phyloP scores from a whole-genome alignment of 495 filamentous ascomycete genomes.

The Paragyromitra xinjiangensis region DNA sequence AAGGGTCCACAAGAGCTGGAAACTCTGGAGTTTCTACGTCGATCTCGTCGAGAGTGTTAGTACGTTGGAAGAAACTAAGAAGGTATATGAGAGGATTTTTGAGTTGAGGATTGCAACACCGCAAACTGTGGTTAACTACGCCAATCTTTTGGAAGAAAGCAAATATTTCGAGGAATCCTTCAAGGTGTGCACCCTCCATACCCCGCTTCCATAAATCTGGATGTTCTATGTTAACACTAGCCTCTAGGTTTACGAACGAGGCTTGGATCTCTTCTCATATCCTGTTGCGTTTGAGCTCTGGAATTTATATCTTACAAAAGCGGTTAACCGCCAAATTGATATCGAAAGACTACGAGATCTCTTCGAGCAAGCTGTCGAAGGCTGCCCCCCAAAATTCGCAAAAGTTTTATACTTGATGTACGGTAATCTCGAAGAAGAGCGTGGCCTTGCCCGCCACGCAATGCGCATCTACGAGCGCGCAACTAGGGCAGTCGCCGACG shows the following conservation, averaged over 20 bases:
- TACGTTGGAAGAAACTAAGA: constrained; percentile 89
- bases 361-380: constrained; percentile 96
- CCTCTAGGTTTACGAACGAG: constrained; percentile 81
- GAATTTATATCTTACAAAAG: constrained; percentile 98
- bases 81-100: constrained; percentile 96
- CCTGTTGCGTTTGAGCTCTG: constrained; percentile 98
- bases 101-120: constrained; percentile 97
- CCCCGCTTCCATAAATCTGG: neutral
- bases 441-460: constrained; percentile 93
- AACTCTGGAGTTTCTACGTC: constrained; percentile 99
- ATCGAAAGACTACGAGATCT: constrained; percentile 95
- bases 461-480: constrained; percentile 99
- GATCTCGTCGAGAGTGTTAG: constrained; percentile 95
- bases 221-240: constrained; percentile 8
- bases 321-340: constrained; percentile 90
- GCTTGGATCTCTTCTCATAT: constrained; percentile 95
- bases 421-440: constrained; percentile 94
- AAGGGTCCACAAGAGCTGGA: constrained; percentile 98
- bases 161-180: constrained; percentile 97
- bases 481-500: constrained; percentile 93
- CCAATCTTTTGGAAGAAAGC: constrained; percentile 93
- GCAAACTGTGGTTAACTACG: constrained; percentile 98
- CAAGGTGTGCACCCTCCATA: constrained; percentile 63
- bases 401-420: constrained; percentile 98
- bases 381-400: constrained; percentile 93